A percentile compares a stretch with the other conserved stretches of the same genome.
phyloP scores from a whole-genome alignment of 371 early-diverging fungal genomes.

The Funneliformis caledonium region DNA sequence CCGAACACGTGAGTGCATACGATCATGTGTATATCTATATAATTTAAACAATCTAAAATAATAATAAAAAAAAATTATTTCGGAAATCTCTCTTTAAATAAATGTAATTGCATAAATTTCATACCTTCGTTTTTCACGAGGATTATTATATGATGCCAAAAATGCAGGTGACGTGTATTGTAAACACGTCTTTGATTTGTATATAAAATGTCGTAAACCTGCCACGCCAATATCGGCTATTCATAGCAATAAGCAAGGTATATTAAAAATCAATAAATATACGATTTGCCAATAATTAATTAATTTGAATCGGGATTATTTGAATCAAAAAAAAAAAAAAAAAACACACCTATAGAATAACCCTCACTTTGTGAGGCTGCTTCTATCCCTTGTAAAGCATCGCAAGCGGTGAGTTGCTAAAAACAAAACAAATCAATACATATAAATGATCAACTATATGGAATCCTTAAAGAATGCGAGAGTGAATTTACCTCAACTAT shows the following conservation, averaged over 20 bases:
- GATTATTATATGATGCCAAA: slow-evolving; percentile 54
- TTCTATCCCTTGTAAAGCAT: slow-evolving; percentile 40
- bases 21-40: slow-evolving; percentile 69
- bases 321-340: not conserved
- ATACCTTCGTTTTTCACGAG: slow-evolving; percentile 51
- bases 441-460: not conserved
- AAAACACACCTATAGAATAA: slow-evolving; percentile 43
- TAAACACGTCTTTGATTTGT: slow-evolving; percentile 67
- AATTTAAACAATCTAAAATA: slow-evolving; percentile 58
- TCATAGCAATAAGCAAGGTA: not conserved
- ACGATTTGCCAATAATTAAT: not conserved
- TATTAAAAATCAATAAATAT: not conserved
- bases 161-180: slow-evolving; percentile 75
- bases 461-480: too few relatives aligned
- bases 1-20: slow-evolving; percentile 63
- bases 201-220: slow-evolving; percentile 74
- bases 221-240: slow-evolving; percentile 71
- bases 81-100: not conserved
- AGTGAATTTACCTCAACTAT: slow-evolving; percentile 62
- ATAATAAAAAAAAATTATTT: not conserved
- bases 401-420: slow-evolving; percentile 22
- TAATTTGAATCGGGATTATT: not conserved
- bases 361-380: slow-evolving; percentile 47
- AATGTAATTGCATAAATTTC: not conserved
- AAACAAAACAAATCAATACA: not conserved